Evolutionary conservation across 257 asterid genomes (phyloP), one percentile per base, ranked within the genome.

Genomic region (Ajuga chamaepitys): DNA sequence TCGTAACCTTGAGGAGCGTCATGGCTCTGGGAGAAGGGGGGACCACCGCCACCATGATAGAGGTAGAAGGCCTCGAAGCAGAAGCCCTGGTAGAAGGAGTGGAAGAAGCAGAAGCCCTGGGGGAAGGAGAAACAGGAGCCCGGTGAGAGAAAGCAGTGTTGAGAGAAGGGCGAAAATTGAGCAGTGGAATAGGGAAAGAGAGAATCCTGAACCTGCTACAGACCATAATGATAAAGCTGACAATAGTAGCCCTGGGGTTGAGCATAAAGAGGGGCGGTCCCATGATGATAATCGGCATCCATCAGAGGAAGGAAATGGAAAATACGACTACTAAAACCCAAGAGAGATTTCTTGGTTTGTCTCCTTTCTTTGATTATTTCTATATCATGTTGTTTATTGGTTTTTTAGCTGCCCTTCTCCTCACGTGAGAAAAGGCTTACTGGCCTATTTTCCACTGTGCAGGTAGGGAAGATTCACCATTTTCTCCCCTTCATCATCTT

Each of bases 131-230:
- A 88, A 77, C 67, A 74, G 91, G 75, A 81, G 83, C 45, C 85
- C 96, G 5, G 75, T 48, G 16, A 77, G 95, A 77, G 96, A 86
- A 75, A 87, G 81, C 75, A 86, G 95, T 74, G 72, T 44, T 18
- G 96, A 89, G 72, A 84, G 96, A 74, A 85, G 95, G 78, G 95
- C 93, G 48, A 89, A 77, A 71, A 89, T 86, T 54, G 95, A 84
- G 64, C 93, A 69, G 47, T 89, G 96, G 96, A 89, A 89, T 59
- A 81, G 76, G 80, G 96, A 89, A 76, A 89, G 75, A 65, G 95
- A 88, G 66, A 83, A 52, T 59, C 64, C 64, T 26, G 93, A 70
- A 4, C 40, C 88, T 64, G 76, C 66, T 48, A 71, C 65, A 67
- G 79, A 70, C 70, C 68, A 56, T 58, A 70, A 61, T 51, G 14